Evolutionary conservation across 129 eudicot genomes (phyloP).

Genomic region (sunflower (Helianthus annuus)): HanXRQr2.0-SUNRISE NC_035444.2:38726205-38726704

Average conservation of each 20-base stretch:
- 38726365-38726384: too few species aligned
- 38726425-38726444: neutral
- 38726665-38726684: neutral
- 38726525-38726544: neutral
- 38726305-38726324: too few species aligned
- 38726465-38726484: neutral
- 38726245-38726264: too few species aligned
- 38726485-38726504: slow-evolving; percentile 9
- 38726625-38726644: neutral
- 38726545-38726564: neutral
- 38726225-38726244: too few species aligned
- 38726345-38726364: too few species aligned
- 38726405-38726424: neutral
- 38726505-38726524: neutral
- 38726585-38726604: neutral
- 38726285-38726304: too few species aligned
- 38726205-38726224: too few species aligned
- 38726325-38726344: too few species aligned
- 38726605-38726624: neutral
- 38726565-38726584: neutral
- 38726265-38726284: too few species aligned
- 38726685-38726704: neutral
- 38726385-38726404: neutral
- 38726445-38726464: neutral
- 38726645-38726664: neutral